A percentile compares a stretch with the other conserved stretches of the same genome.
phyloP scores from a whole-genome alignment of 2,329 filamentous ascomycete species.

The Aspergillus texensis region DNA sequence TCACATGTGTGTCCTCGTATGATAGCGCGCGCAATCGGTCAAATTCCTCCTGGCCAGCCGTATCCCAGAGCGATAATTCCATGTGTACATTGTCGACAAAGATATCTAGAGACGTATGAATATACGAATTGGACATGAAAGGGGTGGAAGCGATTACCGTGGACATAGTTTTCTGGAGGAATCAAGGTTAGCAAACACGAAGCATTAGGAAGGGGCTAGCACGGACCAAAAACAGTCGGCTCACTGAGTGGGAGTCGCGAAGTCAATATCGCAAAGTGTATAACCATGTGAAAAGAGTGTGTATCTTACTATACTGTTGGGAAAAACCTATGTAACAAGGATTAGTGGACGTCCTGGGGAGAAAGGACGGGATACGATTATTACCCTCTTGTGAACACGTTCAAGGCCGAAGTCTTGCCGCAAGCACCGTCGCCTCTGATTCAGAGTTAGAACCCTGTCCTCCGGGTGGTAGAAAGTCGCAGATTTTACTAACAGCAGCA shows the following conservation, averaged over 20 bases:
- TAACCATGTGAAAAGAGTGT: not conserved
- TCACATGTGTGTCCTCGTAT: conserved; percentile 96
- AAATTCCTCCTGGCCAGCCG: conserved; percentile 98
- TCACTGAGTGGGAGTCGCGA: conserved; percentile 56
- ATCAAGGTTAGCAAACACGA: conserved; percentile 31
- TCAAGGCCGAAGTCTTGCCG: conserved; percentile 94
- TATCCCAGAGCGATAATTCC: conserved; percentile 97
- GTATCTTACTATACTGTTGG: conserved; percentile 82
- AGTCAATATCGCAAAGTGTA: conserved; percentile 24
- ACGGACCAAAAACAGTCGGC: conserved; percentile 82
- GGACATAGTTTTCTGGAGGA: conserved; percentile 85
- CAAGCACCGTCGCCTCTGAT: conserved; percentile 89
- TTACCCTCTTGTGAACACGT: conserved; percentile 97
- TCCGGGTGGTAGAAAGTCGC: not conserved
- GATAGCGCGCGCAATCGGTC: conserved; percentile 92
- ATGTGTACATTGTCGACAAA: conserved; percentile 98
- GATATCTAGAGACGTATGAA: conserved; percentile 67
- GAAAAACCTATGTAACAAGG: conserved; percentile 69
- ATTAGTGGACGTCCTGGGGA: conserved; percentile 21
- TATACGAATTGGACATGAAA: conserved; percentile 6
- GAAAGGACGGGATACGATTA: conserved; percentile 30
- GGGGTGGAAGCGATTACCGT: conserved; percentile 63
- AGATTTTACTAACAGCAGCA: conserved; percentile 67
- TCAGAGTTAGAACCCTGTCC: conserved; percentile 24
- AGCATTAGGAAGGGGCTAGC: conserved; percentile 14